Evolutionary conservation across 2,329 filamentous ascomycete species (phyloP).

Genomic region (Trematosphaeria pertusa): DNA sequence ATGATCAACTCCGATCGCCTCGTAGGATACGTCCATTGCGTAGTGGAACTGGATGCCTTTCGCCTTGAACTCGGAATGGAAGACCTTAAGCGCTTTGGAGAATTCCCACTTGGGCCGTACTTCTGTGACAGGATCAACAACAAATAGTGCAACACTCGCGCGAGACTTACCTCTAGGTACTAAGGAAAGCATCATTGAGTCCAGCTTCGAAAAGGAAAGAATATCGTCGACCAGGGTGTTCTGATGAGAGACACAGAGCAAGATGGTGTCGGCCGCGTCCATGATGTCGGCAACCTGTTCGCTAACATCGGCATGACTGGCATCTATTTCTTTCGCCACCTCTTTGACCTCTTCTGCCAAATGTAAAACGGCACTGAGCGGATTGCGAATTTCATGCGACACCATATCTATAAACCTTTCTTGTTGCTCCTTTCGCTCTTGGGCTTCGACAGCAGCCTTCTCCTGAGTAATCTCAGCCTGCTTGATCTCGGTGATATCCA

Average conservation of each 20-base stretch:
- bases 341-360: constrained; percentile 53
- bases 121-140: constrained; percentile 22
- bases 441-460: constrained; percentile 51
- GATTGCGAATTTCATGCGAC: constrained; percentile 50
- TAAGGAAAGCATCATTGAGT: constrained; percentile 54
- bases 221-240: constrained; percentile 57
- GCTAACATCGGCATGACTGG: constrained; percentile 20
- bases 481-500: constrained; percentile 56
- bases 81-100: constrained; percentile 47
- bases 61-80: constrained; percentile 48
- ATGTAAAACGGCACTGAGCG: constrained; percentile 50
- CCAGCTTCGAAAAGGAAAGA: constrained; percentile 55
- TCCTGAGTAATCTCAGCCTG: constrained; percentile 51
- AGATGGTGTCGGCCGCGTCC: constrained; percentile 49
- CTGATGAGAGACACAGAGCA: constrained; percentile 54
- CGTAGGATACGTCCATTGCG: constrained; percentile 51
- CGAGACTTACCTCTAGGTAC: constrained; percentile 35
- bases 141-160: constrained; percentile 14
- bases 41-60: constrained; percentile 48
- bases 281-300: constrained; percentile 37
- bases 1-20: constrained; percentile 46
- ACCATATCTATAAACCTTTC: constrained; percentile 57
- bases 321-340: constrained; percentile 32
- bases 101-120: constrained; percentile 48
- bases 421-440: constrained; percentile 54